Conservation (phyloP, 805 yeast species). For the Vanderwaltozyma polyspora region DNA sequence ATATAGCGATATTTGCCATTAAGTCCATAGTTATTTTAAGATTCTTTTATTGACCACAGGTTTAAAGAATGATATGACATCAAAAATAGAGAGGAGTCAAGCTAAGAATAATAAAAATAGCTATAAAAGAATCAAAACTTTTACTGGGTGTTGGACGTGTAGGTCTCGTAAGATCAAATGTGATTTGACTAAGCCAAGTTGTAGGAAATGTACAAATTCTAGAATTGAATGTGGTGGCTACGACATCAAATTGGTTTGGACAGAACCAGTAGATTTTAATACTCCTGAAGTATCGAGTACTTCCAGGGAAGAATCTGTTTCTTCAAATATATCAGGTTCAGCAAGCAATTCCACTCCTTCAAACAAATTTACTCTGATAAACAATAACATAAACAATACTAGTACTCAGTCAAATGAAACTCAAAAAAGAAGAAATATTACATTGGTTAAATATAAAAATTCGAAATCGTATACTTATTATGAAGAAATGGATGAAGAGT, state of each 20-base stretch:
- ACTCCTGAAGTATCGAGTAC: conserved; percentile 5
- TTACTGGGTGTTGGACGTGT: conserved; percentile 85
- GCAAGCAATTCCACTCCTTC: no score
- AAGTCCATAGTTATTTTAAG: no score
- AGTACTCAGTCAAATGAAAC: conserved; percentile 28
- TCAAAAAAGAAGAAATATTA: conserved; percentile 58
- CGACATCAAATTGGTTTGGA: conserved; percentile 72
- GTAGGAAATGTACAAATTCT: conserved; percentile 59
- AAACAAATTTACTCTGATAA: neutral
- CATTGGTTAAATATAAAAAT: conserved; percentile 60
- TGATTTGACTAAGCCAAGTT: conserved; percentile 58
- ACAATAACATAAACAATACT: neutral
- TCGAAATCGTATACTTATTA: conserved; percentile 61
- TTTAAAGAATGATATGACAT: neutral
- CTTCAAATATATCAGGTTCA: no score
- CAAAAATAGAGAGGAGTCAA: neutral
- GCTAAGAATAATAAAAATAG: neutral
- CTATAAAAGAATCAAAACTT: conserved; percentile 47
- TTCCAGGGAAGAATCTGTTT: no score
- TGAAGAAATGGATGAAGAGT: conserved; percentile 70
- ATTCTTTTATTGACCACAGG: no score
- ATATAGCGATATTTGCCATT: no score
- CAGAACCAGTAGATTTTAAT: conserved; percentile 41
- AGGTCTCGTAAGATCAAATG: conserved; percentile 72
- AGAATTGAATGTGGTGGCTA: conserved; percentile 72